Conservation (phyloP, 257 asterid genomes). For the Linderniella brevidens region DNA sequence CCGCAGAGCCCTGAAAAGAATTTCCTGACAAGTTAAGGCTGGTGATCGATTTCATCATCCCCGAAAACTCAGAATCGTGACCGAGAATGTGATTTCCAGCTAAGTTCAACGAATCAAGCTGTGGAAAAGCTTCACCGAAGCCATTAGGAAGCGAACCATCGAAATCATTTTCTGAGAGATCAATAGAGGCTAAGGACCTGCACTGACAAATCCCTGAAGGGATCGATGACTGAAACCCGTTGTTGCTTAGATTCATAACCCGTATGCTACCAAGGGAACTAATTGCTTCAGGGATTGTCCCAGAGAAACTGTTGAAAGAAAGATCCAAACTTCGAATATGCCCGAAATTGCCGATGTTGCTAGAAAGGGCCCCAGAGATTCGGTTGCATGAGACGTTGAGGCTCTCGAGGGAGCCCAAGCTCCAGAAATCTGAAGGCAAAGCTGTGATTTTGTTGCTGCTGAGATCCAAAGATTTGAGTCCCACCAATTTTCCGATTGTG, state of each 20-base stretch:
- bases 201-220: conserved; percentile 49
- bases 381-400: conserved; percentile 65
- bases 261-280: conserved; percentile 44
- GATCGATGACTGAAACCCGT: conserved; percentile 34
- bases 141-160: conserved; percentile 44
- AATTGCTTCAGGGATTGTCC: conserved; percentile 59
- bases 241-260: conserved; percentile 39
- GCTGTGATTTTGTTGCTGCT: conserved; percentile 59
- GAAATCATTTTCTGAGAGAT: conserved; percentile 47
- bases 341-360: conserved; percentile 65
- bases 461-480: conserved; percentile 57
- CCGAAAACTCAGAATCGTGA: conserved; percentile 37
- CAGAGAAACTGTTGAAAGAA: conserved; percentile 57
- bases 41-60: conserved; percentile 31
- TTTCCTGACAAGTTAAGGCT: conserved; percentile 61
- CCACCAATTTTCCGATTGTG: conserved; percentile 68
- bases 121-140: conserved; percentile 47
- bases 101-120: conserved; percentile 40
- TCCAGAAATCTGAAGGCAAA: conserved; percentile 83
- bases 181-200: conserved; percentile 38
- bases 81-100: conserved; percentile 53
- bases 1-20: conserved; percentile 54
- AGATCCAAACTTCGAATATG: conserved; percentile 59
- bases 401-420: conserved; percentile 60
- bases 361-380: conserved; percentile 40